Evolutionary conservation across 345 rosid species (phyloP).

Genomic region (Mercurialis annua): DNA sequence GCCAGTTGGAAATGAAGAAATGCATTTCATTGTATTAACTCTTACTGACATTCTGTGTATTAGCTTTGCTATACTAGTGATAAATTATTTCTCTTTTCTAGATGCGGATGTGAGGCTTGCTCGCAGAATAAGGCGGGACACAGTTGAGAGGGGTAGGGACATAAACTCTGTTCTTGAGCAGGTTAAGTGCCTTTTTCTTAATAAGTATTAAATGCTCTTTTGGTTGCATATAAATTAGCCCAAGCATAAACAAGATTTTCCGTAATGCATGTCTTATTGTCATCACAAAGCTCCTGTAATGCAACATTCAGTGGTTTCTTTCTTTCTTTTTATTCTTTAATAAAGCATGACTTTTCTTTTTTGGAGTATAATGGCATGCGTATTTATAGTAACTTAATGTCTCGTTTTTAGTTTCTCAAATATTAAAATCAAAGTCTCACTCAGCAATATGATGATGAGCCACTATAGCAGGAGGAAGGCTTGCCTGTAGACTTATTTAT

Average conservation of each 20-base stretch:
- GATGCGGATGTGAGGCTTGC: slow-evolving; percentile 99
- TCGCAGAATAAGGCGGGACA: slow-evolving; percentile 97
- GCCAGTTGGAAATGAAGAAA: not conserved
- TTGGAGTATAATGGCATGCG: not conserved
- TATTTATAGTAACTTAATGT: not conserved
- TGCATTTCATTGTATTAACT: not conserved
- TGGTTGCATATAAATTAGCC: not conserved
- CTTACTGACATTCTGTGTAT: not conserved
- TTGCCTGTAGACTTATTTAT: not conserved
- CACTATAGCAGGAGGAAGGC: not conserved
- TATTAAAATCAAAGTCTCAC: not conserved
- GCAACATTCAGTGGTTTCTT: not conserved
- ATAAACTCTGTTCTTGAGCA: slow-evolving; percentile 95
- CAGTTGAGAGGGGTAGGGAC: slow-evolving; percentile 95
- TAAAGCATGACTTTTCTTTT: not conserved
- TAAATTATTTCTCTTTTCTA: slow-evolving; percentile 50
- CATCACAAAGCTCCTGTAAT: not conserved
- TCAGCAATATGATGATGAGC: not conserved
- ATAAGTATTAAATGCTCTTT: not conserved
- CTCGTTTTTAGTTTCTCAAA: not conserved
- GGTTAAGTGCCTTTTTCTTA: slow-evolving; percentile 38
- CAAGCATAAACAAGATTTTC: not conserved
- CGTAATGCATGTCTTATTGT: not conserved
- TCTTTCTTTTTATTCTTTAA: not conserved
- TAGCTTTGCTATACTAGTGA: slow-evolving; percentile 9